Evolutionary conservation across 192 early-diverging fungal species (phyloP), one percentile per base, ranked within the genome.

Genomic region (Coemansia interrupta): DNA sequence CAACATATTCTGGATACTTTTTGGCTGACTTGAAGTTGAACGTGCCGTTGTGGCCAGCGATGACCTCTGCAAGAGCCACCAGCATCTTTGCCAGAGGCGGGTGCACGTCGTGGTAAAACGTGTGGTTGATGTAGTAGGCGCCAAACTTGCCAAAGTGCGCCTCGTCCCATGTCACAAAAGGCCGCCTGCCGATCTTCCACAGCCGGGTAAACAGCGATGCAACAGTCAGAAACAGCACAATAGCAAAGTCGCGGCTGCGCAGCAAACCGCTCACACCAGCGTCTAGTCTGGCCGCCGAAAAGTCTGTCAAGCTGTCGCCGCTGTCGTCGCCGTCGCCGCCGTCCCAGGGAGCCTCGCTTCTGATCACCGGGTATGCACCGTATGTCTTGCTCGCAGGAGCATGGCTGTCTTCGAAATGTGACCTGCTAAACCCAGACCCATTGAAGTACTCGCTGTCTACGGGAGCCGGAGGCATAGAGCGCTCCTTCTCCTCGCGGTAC

Each of bases 71-170:
- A 41, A 90, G 68, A 5, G 80, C 87, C 40, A 87, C 80, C 43
- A 90, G 72, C 82, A 89, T 89, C 71, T 90, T 90, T 22, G 87
- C 89, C 32, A 98, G 83, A 10, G 96, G 96, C 30, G 96, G 96
- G 75, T 97, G 96, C 4, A 98, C 96, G 81, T 98, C 96, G 70
- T 94, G 94, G 62, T 96, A 98, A 62, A 96, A 98, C 40, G 89
- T 88, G 20, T 84, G 80, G 55, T 94, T 92, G 41, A 98, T 76
- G 73, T 98, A 98, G 66, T 90, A 82, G 11, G 90, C 90, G 26
- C 87, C 96, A 75, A 96, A 98, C 84, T 80, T 77, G 43, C 58
- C 64, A 64, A 72, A 75, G 56, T 70, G 75, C 62, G 84, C 86
- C 80, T 90, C 89, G 62, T 90, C 89, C 89, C 89, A 90, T 4